These are phyloP conservation scores for Rhynchosporium secalis DNA, from an alignment of 2,329 filamentous ascomycete species.

Conservation along the genomic window DNA sequence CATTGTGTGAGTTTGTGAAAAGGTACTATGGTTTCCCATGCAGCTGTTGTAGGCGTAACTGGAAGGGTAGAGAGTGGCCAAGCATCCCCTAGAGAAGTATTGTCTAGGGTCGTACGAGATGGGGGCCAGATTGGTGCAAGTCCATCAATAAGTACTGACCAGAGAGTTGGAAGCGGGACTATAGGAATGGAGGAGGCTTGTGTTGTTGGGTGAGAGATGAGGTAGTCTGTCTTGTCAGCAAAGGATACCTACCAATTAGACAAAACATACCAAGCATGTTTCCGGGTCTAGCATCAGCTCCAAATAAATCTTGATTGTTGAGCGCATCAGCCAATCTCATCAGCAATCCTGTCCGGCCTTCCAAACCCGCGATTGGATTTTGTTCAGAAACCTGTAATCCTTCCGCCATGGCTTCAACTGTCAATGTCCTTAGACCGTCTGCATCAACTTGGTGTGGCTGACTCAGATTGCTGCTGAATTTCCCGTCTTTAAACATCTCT, in stretches of 20 bases:
- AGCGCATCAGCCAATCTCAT: conserved; percentile 74
- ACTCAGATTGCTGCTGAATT: conserved; percentile 78
- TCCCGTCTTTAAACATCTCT: conserved; percentile 92
- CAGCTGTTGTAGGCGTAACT: conserved; percentile 48
- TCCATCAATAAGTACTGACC: conserved; percentile 87
- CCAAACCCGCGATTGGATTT: conserved; percentile 81
- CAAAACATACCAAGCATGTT: conserved; percentile 79
- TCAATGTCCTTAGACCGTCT: conserved; percentile 72
- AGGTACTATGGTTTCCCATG: conserved; percentile 80
- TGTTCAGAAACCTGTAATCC: conserved; percentile 81
- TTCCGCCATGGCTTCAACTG: conserved; percentile 70
- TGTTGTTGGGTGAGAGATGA: conserved; percentile 88
- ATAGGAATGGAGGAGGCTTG: conserved; percentile 87
- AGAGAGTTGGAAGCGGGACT: conserved; percentile 81
- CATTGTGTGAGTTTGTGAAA: conserved; percentile 96
- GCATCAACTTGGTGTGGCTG: conserved; percentile 92
- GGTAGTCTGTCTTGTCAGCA: conserved; percentile 65
- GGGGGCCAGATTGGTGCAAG: conserved; percentile 85
- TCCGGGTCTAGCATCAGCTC: conserved; percentile 78
- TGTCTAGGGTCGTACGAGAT: conserved; percentile 83
- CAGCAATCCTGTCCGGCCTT: conserved; percentile 80
- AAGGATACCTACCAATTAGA: conserved; percentile 8
- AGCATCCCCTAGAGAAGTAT: conserved; percentile 84
- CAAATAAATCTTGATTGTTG: conserved; percentile 79
- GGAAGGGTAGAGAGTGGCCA: conserved; percentile 90